Conservation (phyloP, 1,139 yeast genomes). For the Geotrichum australiense region DNA sequence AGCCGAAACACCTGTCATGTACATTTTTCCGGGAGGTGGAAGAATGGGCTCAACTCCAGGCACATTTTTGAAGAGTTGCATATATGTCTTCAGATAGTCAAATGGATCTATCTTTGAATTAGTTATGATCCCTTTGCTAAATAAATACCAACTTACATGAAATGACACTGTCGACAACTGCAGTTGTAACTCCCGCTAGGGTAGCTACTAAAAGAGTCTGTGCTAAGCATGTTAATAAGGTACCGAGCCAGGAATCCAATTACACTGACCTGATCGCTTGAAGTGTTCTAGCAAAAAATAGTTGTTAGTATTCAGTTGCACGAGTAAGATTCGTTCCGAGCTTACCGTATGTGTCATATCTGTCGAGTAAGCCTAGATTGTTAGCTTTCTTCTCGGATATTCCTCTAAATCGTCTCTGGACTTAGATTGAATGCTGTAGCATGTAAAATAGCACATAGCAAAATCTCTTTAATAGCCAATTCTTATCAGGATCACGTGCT, state of each 20-base stretch:
- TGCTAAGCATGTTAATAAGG: conserved; percentile 1
- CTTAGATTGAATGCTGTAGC: not conserved
- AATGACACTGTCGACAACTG: conserved; percentile 59
- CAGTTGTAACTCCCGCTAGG: conserved; percentile 70
- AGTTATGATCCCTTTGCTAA: not conserved
- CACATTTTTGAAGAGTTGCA: conserved; percentile 49
- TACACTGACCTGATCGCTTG: not conserved
- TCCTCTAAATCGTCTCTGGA: not conserved
- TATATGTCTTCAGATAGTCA: conserved; percentile 71
- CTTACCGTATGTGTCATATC: too few species aligned
- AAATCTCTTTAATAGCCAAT: too few species aligned
- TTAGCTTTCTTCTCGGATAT: too few species aligned
- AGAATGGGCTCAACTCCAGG: conserved; percentile 35
- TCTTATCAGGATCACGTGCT: too few species aligned
- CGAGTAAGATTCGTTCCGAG: too few species aligned
- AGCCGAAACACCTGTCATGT: conserved; percentile 73
- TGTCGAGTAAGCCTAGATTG: too few species aligned
- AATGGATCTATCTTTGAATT: conserved; percentile 47
- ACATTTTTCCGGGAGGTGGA: conserved; percentile 41
- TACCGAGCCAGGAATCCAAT: not conserved
- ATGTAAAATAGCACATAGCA: not conserved
- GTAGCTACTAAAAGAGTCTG: conserved; percentile 47
- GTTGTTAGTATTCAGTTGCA: not conserved
- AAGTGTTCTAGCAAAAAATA: not conserved
- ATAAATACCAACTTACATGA: conserved; percentile 39